A percentile compares a stretch with the other conserved stretches of the same genome.
Evolutionary conservation across 805 yeast genomes (phyloP).

Genomic region (Cephaloascus fragrans): DNA sequence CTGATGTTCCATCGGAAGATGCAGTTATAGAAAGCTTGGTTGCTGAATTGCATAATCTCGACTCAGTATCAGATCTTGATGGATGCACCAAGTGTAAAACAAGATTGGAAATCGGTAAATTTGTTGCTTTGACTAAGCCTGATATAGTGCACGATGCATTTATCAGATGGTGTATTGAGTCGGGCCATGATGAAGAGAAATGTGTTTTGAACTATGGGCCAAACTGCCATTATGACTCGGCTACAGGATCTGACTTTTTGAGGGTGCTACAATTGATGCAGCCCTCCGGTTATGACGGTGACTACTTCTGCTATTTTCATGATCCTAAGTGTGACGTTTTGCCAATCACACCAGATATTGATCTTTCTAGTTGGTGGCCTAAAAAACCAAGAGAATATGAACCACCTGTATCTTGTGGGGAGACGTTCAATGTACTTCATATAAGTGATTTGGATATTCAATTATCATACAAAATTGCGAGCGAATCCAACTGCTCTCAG

Average conservation of each 20-base stretch:
- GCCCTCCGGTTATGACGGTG: constrained; percentile 16
- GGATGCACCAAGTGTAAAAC: constrained; percentile 5
- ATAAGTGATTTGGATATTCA: constrained; percentile 2
- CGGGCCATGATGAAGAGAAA: constrained; percentile 9
- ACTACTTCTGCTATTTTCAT: constrained; percentile 15
- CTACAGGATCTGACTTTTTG: constrained; percentile 13
- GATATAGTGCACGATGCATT: constrained; percentile 12
- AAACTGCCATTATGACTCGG: constrained; percentile 4
- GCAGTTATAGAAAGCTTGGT: constrained; percentile 6
- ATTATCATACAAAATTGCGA: constrained; percentile 1
- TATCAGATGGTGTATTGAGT: constrained; percentile 13
- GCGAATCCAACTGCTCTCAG: constrained; percentile 5
- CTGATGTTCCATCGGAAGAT: constrained; percentile 3
- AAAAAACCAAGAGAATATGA: constrained; percentile 2
- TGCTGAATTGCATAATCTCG: constrained; percentile 7
- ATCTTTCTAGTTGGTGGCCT: constrained; percentile 4
- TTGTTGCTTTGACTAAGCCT: constrained; percentile 10
- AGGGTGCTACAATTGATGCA: constrained; percentile 11
- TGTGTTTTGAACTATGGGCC: constrained; percentile 9
- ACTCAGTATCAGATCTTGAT: constrained; percentile 4
- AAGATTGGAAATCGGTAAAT: constrained; percentile 4
- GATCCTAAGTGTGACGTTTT: constrained; percentile 7
- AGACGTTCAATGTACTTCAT: constrained; percentile 2
- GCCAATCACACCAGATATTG: constrained; percentile 5
- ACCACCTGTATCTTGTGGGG: constrained; percentile 5